Evolutionary conservation across 1,139 yeast species (phyloP), one percentile per base, ranked within the genome.

Genomic region (Pichia sp.): DNA sequence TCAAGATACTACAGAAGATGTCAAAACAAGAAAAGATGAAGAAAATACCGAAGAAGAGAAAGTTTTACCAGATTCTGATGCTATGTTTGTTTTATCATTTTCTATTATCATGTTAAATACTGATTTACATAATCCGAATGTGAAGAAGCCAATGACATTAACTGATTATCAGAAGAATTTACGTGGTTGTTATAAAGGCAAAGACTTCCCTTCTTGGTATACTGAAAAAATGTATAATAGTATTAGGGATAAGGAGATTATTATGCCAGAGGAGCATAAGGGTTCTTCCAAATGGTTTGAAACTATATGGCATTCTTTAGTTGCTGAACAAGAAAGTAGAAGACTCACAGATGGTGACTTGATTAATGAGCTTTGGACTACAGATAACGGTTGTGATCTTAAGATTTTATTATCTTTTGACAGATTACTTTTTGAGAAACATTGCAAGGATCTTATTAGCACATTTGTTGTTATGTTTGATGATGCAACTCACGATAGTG

Each of bases 231-330:
- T 91, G 31, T 93, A 84, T 59, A 67, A 72, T 31, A 83, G 95
- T 1, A 89, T 93, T 44, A 74, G 77, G 49, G 86, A 82, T 42
- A 75, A 84, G 40, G 99, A 93, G 61, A 91, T 91, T 48, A 86
- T 93, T 41, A 85, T 93, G 89, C 97, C 98, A 0, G 98, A 91
- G 54, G 99, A 93, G 58, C 97, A 89, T 54, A 88, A 82, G 55
- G 88, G 86, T 31, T 69, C 69, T 15, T 74, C 84, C 3, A 88
- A 84, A 55, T 83, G 95, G 79, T 91, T 89, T 63, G 97, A 89
- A 57, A 91, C 84, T 56, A 79, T 83, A 15, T 93, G 99, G 99
- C 83, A 84, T 53, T 84, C 84, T 48, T 64, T 86, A 50, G 75
- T 89, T 40, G 74, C 86, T 2, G 60, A 78, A 54, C 75, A 69